phyloP scores from a whole-genome alignment of 192 early-diverging fungal species.

The Coemansia sp. region DNA sequence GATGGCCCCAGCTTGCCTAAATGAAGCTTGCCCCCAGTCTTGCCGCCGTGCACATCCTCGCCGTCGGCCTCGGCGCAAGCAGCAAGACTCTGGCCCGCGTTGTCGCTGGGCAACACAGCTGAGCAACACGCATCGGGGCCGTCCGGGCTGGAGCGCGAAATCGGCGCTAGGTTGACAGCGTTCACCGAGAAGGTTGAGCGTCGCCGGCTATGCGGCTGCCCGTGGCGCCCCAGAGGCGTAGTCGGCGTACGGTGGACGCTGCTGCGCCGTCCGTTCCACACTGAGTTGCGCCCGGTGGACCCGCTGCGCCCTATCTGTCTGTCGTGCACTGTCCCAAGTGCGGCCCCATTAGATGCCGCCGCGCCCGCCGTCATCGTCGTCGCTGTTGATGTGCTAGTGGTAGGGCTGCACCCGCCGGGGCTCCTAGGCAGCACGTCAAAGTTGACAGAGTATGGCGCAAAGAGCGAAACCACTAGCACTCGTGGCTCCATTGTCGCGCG shows the following conservation, averaged over 20 bases:
- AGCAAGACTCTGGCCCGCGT: constrained; percentile 1
- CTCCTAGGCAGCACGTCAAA: constrained; percentile 39
- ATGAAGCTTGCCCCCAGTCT: not conserved
- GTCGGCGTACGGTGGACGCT: constrained; percentile 46
- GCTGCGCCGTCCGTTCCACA: constrained; percentile 49
- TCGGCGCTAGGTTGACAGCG: constrained; percentile 41
- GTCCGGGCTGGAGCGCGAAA: constrained; percentile 30
- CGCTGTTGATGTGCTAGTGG: not conserved
- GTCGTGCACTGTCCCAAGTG: constrained; percentile 9
- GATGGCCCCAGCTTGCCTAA: constrained; percentile 25
- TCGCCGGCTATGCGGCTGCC: constrained; percentile 47
- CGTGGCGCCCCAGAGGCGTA: constrained; percentile 44
- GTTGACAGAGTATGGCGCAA: constrained; percentile 70
- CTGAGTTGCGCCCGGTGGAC: constrained; percentile 33
- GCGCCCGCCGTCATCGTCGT: constrained; percentile 9
- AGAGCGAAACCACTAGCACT: constrained; percentile 68
- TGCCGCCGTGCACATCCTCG: not conserved
- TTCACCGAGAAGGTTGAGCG: constrained; percentile 46
- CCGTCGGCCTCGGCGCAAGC: constrained; percentile 17
- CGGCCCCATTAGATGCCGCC: not conserved
- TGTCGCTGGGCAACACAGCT: constrained; percentile 6
- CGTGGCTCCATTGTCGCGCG: constrained; percentile 40
- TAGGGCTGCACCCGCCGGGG: no score
- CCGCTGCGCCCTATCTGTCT: constrained; percentile 25
- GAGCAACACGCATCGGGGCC: constrained; percentile 2